Evolutionary conservation across 495 filamentous ascomycete species (phyloP).

Genomic region (Delitschia confertaspora): DNA sequence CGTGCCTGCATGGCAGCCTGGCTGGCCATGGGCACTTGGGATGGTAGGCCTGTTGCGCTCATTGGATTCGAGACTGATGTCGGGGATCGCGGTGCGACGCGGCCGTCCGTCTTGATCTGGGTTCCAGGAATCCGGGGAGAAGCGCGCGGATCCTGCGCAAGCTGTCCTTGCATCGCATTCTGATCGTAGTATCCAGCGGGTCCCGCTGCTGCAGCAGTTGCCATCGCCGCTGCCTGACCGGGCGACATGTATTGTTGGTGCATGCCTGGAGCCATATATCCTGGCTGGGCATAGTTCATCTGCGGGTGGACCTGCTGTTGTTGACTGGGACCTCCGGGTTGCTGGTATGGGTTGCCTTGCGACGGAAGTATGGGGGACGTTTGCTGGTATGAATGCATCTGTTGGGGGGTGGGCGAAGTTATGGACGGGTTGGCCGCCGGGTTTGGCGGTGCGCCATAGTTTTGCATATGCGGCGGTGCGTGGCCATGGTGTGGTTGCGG

Average conservation of each 20-base stretch:
- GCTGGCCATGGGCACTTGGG: constrained; percentile 32
- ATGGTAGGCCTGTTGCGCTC: constrained; percentile 28
- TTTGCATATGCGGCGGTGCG: constrained; percentile 46
- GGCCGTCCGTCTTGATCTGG: constrained; percentile 48
- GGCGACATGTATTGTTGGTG: constrained; percentile 49
- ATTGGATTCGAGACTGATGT: constrained; percentile 42
- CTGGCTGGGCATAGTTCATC: constrained; percentile 48
- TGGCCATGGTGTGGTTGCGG: constrained; percentile 49
- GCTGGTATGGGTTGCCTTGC: constrained; percentile 38
- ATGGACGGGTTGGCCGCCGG: constrained; percentile 40
- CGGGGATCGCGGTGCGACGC: constrained; percentile 50
- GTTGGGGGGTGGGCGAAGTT: constrained; percentile 50
- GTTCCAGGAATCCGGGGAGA: constrained; percentile 49
- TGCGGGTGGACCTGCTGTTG: constrained; percentile 44
- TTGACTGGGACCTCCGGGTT: constrained; percentile 19
- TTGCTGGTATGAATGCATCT: constrained; percentile 43
- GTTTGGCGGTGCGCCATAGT: constrained; percentile 41
- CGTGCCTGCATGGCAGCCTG: constrained; percentile 36
- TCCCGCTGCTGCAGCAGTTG: constrained; percentile 60
- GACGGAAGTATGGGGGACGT: constrained; percentile 55
- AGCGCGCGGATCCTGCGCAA: constrained; percentile 39
- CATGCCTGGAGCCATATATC: constrained; percentile 47
- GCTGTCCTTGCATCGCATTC: constrained; percentile 41
- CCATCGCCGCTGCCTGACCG: constrained; percentile 60
- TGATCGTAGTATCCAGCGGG: constrained; percentile 49